phyloP scores from a whole-genome alignment of 345 rosid species.

The Anacardium occidentale region DNA sequence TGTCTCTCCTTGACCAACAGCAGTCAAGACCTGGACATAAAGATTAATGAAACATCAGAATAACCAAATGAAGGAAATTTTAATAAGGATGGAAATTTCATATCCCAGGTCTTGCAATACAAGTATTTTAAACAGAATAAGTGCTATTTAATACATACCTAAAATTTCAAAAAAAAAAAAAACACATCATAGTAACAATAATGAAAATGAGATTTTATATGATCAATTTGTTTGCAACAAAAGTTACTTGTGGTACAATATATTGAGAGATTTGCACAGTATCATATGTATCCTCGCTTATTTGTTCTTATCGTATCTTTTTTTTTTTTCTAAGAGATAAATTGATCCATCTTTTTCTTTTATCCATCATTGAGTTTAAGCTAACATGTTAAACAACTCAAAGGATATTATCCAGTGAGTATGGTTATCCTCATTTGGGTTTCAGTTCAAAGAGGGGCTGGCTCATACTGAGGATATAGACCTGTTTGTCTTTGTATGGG shows the following conservation, averaged over 20 bases:
- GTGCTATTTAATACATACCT: background rate
- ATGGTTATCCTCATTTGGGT: too few relatives aligned
- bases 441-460: too few relatives aligned
- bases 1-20: conserved; percentile 86
- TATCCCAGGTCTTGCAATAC: background rate
- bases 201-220: conserved; percentile 1
- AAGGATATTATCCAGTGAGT: too few relatives aligned
- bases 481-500: too few relatives aligned
- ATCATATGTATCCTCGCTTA: background rate
- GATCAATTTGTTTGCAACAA: background rate
- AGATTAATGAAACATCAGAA: conserved; percentile 24
- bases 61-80: conserved; percentile 21
- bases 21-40: conserved; percentile 73
- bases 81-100: background rate
- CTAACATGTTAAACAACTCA: too few relatives aligned
- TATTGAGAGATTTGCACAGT: background rate
- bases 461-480: too few relatives aligned
- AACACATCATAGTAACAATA: background rate
- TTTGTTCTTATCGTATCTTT: background rate
- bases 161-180: background rate
- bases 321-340: too few relatives aligned
- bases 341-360: too few relatives aligned
- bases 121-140: conserved; percentile 11
- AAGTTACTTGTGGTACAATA: background rate
- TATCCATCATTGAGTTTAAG: too few relatives aligned